Conservation (phyloP, 2,329 filamentous ascomycete species). For the Cladosporium halotolerans region DNA sequence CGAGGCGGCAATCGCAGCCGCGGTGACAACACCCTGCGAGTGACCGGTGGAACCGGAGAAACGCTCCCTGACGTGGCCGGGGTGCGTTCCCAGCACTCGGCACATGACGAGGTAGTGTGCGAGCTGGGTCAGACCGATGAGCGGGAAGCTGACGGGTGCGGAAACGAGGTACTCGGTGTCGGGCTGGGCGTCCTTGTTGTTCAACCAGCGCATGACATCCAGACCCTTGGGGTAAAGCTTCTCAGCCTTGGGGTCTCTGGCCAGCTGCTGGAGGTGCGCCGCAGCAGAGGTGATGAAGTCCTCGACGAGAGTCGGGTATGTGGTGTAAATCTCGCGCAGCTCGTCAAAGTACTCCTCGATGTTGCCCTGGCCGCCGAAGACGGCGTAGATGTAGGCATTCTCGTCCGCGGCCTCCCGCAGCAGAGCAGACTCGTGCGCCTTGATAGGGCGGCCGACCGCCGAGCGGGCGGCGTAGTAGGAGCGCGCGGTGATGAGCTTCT, state of each 20-base stretch:
- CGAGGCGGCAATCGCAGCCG: slow-evolving; percentile 82
- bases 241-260: slow-evolving; percentile 75
- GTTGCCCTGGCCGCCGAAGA: slow-evolving; percentile 96
- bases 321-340: slow-evolving; percentile 81
- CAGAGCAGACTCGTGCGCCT: slow-evolving; percentile 87
- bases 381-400: slow-evolving; percentile 79
- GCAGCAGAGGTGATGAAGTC: slow-evolving; percentile 77
- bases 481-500: slow-evolving; percentile 84
- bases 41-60: slow-evolving; percentile 89
- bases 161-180: slow-evolving; percentile 93
- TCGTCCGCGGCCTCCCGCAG: slow-evolving; percentile 81
- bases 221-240: slow-evolving; percentile 98
- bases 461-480: slow-evolving; percentile 88
- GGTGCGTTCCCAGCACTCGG: slow-evolving; percentile 81
- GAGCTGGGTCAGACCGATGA: slow-evolving; percentile 93
- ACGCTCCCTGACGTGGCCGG: slow-evolving; percentile 77
- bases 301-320: slow-evolving; percentile 84
- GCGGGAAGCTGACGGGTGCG: slow-evolving; percentile 87
- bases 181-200: slow-evolving; percentile 80
- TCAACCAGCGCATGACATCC: slow-evolving; percentile 89
- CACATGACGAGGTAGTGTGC: slow-evolving; percentile 94
- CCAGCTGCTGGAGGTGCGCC: slow-evolving; percentile 77
- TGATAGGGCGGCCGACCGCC: slow-evolving; percentile 77
- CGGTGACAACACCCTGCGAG: slow-evolving; percentile 92
- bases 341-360: slow-evolving; percentile 99